These are phyloP conservation scores for Triticum turgidum DNA, from an alignment of 176 grass and related monocot species.

Conservation along the genomic window DNA sequence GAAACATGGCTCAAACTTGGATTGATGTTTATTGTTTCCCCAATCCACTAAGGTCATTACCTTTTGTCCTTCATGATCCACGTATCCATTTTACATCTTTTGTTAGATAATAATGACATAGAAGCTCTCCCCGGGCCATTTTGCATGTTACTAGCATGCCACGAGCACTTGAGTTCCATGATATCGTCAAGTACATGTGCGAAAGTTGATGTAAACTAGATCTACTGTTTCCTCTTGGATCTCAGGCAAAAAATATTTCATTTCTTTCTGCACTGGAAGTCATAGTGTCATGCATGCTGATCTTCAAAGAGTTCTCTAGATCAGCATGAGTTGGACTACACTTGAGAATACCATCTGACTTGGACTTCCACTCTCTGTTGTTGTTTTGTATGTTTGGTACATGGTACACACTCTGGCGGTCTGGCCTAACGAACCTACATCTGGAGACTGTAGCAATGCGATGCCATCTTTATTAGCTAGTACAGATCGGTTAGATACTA, in stretches of 20 bases:
- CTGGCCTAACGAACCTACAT: neutral
- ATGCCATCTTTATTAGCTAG: neutral
- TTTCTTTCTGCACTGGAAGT: constrained; percentile 5
- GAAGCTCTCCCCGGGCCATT: neutral
- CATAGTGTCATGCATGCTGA: neutral
- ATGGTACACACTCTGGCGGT: neutral
- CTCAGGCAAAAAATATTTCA: neutral
- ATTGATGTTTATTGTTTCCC: neutral
- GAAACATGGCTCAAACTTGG: neutral
- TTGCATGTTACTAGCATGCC: neutral
- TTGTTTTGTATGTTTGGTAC: neutral
- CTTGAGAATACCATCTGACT: neutral
- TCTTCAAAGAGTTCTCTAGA: neutral
- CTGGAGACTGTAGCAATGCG: neutral
- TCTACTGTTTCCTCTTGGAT: neutral
- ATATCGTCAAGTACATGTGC: neutral
- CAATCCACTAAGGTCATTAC: neutral
- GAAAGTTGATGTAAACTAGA: neutral
- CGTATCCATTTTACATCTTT: neutral
- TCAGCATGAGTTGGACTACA: neutral
- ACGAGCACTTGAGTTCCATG: neutral
- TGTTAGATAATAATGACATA: neutral
- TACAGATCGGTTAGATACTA: no score
- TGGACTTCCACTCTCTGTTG: neutral
- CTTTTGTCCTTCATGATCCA: neutral